These are phyloP conservation scores for Emericellopsis atlantica DNA, from an alignment of 2,329 filamentous ascomycete genomes.

Conservation along the genomic window DNA sequence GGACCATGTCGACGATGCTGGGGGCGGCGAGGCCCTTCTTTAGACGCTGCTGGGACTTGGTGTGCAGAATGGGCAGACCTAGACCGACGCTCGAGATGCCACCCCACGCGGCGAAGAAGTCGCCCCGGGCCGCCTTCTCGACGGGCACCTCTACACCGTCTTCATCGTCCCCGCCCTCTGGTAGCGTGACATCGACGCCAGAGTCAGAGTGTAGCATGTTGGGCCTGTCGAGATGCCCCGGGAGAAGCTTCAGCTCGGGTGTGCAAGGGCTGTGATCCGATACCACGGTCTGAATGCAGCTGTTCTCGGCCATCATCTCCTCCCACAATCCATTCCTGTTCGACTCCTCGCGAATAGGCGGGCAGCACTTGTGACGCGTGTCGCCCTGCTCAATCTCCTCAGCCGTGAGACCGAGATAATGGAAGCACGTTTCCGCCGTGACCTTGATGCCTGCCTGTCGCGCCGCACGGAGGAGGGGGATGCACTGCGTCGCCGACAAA, in stretches of 20 bases:
- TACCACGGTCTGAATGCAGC: slow-evolving; percentile 79
- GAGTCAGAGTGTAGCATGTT: slow-evolving; percentile 37
- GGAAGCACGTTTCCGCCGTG: slow-evolving; percentile 91
- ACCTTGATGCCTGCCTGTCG: slow-evolving; percentile 66
- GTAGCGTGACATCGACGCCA: slow-evolving; percentile 33
- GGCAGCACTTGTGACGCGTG: slow-evolving; percentile 90
- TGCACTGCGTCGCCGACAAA: slow-evolving; percentile 77
- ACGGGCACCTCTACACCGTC: slow-evolving; percentile 14
- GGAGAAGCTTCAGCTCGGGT: slow-evolving; percentile 82
- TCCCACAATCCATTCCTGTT: slow-evolving; percentile 85
- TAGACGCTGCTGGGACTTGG: slow-evolving; percentile 52
- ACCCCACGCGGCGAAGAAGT: slow-evolving; percentile 95
- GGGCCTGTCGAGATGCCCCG: slow-evolving; percentile 41
- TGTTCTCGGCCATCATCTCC: slow-evolving; percentile 54
- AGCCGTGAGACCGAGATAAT: slow-evolving; percentile 76
- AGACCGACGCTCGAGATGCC: slow-evolving; percentile 91
- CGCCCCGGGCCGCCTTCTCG: slow-evolving; percentile 34
- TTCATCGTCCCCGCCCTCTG: slow-evolving; percentile 12
- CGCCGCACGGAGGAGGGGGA: slow-evolving; percentile 66
- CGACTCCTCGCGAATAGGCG: slow-evolving; percentile 67
- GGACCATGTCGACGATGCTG: slow-evolving; percentile 65
- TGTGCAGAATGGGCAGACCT: slow-evolving; percentile 83
- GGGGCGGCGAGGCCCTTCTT: slow-evolving; percentile 29
- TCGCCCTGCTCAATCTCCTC: slow-evolving; percentile 77
- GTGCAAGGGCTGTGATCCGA: slow-evolving; percentile 96